Base-by-base conservation (phyloP, 768 basidiomycete species). In the Amyloporia xantha region DNA sequence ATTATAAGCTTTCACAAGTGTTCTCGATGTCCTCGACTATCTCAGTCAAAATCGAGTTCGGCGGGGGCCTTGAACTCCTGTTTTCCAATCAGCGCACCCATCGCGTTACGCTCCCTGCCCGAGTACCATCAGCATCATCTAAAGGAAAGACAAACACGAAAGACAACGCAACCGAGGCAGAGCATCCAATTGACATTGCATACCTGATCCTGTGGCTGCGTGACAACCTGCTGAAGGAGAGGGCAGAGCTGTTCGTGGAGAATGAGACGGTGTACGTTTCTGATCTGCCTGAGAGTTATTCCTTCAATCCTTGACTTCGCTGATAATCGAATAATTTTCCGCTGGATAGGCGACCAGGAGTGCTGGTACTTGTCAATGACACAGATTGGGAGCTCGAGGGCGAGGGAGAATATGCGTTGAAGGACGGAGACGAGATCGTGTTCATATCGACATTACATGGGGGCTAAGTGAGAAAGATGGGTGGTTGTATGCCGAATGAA, bases 351-450 rank as follows among this genome's bases (percentile, higher is more conserved):
- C 92, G 96, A 7, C 96, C 96, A 0, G 96, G 96, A 0, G 96
- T 99, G 30, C 73, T 99, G 2, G 95, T 98, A 3, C 73, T 99
- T n/a, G 81, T 99, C 47, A 98, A 98, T 60, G 90, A 95, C 58
- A 90, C 90, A 1, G 95, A 98, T 59, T 97, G 95, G 95, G 94
- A 98, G 66, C 73, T 98, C 5, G 95, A 97, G 64, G 92, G 91
- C 27, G 95, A 97, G 64, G 84, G 90, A 19, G 84, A 87, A 5
- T 96, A 95, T 63, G 71, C 69, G 53, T 68, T 98, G 49, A 70
- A 86, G 63, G 70, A 82, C 26, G 74, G 78, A 0, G 96, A 99
- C 62, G 90, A 94, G 68, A 78, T 98, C 53, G 91, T 97, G 13
- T 95, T 99, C 65, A 98, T 99, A 52, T 95, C 91, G 19, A 97